Base-by-base conservation (phyloP, 2,329 filamentous ascomycete species). In the Fusarium subglutinans region DNA sequence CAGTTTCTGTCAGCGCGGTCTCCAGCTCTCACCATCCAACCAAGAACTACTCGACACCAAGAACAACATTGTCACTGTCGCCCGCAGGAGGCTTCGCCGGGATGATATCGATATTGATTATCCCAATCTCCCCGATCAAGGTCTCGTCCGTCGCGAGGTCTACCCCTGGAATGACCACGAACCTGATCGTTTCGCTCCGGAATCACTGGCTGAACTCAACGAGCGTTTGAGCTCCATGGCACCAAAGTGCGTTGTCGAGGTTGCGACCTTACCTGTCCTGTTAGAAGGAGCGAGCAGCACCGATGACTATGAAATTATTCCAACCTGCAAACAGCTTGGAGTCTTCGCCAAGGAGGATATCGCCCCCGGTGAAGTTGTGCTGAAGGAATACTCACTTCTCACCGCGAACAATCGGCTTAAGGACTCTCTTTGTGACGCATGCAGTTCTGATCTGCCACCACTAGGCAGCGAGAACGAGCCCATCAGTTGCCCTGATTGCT, bases 321-420 rank as follows among this genome's bases (percentile, higher is more conserved):
- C 86, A 14, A 92, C 89, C 10, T 91, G 91, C 75, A 88, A 89
- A 69, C 96, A 99, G 82, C 88, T 99, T 2, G 96, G 96, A 9
- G 88, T 99, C 8, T 98, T 98, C 80, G 96, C 95, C 13, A 94
- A 91, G 76, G 89, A 93, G 72, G 92, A 97, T 74, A 93, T 98
- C 43, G 84, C 86, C 2, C 90, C 94, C 0, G 93, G 93, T 15
- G 93, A 97, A 80, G 86, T 88, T 11, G 90, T 98, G 5, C 87
- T 99, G 37, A 86, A 90, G 54, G 96, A 99, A 80, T 93, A 92
- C 69, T 96, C 95, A 14, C 88, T 98, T 13, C 85, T 99, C 45
- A 98, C 95, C 5, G 95, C 94, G 51, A 96, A 96, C 76, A 96
- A 96, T 80, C 91, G 94, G 37, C 88, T 96, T 18, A 94, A 97